Evolutionary conservation across 2,329 filamentous ascomycete species (phyloP).

Genomic region (Sphaceloma murrayae): DNA sequence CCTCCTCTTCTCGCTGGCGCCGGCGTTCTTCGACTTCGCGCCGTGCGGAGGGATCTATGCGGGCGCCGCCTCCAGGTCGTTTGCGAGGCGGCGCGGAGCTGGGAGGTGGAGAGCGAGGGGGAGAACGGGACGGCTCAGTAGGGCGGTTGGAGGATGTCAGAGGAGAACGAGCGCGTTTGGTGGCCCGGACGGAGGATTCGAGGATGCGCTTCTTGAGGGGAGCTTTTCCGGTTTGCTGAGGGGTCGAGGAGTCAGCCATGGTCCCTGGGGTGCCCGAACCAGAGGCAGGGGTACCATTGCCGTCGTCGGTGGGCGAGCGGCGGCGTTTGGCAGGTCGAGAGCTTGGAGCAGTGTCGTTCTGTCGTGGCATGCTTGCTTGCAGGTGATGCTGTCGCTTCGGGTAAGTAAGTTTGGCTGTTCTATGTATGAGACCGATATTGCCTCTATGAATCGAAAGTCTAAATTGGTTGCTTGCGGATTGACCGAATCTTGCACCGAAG

Average conservation of each 20-base stretch:
- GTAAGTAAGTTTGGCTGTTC: not conserved
- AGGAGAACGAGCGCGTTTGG: constrained; percentile 18
- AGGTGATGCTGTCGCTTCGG: not conserved
- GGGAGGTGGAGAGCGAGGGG: constrained; percentile 27
- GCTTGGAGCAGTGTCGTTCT: constrained; percentile 14
- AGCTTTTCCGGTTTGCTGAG: constrained; percentile 7
- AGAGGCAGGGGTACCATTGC: constrained; percentile 10
- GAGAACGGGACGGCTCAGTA: constrained; percentile 22
- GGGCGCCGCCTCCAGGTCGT: constrained; percentile 34
- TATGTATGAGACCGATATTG: no score
- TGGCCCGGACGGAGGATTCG: constrained; percentile 16
- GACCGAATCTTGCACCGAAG: no score
- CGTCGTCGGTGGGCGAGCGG: constrained; percentile 15
- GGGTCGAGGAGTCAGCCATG: not conserved
- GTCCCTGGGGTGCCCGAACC: no score
- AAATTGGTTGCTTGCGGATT: no score
- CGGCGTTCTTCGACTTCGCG: constrained; percentile 54
- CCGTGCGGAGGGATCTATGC: constrained; percentile 57
- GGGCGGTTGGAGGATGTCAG: constrained; percentile 17
- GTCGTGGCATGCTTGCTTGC: constrained; percentile 17
- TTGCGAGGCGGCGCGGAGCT: constrained; percentile 23
- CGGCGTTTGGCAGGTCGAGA: constrained; percentile 16
- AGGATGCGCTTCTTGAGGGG: constrained; percentile 18
- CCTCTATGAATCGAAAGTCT: no score
- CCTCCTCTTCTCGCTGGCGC: constrained; percentile 32